Conservation (phyloP, 345 rosid genomes). For the Isatis tinctoria region DNA sequence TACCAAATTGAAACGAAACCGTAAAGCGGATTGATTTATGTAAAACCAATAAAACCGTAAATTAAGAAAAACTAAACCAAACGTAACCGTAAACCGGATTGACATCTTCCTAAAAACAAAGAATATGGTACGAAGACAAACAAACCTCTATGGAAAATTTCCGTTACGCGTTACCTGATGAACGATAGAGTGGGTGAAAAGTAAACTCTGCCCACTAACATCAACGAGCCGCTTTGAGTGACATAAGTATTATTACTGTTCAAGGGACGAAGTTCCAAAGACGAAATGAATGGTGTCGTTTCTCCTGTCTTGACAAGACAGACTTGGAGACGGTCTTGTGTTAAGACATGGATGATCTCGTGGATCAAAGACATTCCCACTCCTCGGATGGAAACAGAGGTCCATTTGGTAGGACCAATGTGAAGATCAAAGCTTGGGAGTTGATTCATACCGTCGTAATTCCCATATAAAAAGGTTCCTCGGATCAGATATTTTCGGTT, state of each 20-base stretch:
- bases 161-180: background rate
- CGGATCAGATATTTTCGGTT: background rate
- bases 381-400: background rate
- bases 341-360: conserved; percentile 9
- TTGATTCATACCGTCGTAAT: background rate
- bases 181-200: background rate
- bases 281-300: background rate
- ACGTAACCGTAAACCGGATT: no score
- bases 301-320: conserved; percentile 7
- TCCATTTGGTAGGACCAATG: background rate
- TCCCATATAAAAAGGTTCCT: background rate
- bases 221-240: conserved; percentile 2
- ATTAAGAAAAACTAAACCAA: no score
- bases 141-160: no score
- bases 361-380: background rate
- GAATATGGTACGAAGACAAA: no score
- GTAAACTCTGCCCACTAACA: background rate
- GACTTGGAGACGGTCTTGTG: background rate
- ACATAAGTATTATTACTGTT: background rate
- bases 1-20: no score
- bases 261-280: conserved; percentile 6
- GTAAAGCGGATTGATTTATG: no score
- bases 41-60: no score
- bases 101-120: no score
- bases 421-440: background rate